These are phyloP conservation scores for Colletotrichum noveboracense DNA, from an alignment of 2,329 filamentous ascomycete species.

Conservation along the genomic window DNA sequence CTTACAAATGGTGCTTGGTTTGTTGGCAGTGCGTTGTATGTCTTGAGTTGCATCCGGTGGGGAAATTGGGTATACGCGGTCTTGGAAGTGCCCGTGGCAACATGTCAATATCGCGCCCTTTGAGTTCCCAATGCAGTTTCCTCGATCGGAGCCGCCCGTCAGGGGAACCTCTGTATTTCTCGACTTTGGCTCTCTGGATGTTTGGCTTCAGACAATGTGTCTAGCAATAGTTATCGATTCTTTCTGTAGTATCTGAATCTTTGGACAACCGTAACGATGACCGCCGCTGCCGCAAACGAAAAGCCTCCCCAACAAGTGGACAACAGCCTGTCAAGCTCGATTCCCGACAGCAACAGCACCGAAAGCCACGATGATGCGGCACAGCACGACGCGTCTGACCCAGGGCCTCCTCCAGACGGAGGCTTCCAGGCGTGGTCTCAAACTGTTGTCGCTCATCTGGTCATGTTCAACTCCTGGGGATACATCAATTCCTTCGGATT, in stretches of 20 bases:
- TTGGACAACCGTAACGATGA: not conserved
- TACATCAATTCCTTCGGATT: constrained; percentile 33
- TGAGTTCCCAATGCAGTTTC: not conserved
- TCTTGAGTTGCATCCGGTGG: not conserved
- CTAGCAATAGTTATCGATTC: not conserved
- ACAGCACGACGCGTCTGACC: not conserved
- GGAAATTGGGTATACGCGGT: not conserved
- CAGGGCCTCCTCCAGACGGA: not conserved
- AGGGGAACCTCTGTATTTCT: not conserved
- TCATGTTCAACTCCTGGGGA: not conserved
- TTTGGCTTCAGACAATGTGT: not conserved
- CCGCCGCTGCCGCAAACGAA: not conserved
- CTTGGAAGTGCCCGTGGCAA: not conserved
- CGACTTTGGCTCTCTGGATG: not conserved
- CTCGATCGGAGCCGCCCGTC: not conserved
- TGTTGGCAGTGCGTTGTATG: not conserved
- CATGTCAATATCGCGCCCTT: not conserved
- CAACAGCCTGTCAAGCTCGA: not conserved
- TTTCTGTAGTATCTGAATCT: not conserved
- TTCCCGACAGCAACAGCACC: not conserved
- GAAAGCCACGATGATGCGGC: not conserved
- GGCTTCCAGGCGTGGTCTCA: not conserved
- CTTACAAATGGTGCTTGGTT: not conserved
- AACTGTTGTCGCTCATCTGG: not conserved
- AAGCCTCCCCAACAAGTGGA: not conserved